Conservation (phyloP, 768 basidiomycete genomes). For the Lactifluus hygrophoroides region DNA sequence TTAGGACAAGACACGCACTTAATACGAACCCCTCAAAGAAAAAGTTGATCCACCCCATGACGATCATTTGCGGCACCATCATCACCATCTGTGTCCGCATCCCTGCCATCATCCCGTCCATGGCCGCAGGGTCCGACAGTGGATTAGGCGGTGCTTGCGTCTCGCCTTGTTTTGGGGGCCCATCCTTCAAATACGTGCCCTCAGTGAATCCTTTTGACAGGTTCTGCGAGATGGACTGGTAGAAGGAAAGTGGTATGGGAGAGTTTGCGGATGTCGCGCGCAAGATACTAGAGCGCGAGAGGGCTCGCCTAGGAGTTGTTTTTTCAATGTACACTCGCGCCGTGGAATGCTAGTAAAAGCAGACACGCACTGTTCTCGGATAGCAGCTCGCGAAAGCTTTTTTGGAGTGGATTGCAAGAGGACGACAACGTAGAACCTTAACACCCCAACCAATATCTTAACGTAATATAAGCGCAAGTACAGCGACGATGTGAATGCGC, state of each 20-base stretch:
- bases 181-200: conserved; percentile 84
- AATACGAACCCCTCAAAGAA: conserved; percentile 99
- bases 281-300: conserved; percentile 77
- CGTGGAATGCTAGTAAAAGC: not conserved
- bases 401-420: conserved; percentile 81
- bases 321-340: not conserved
- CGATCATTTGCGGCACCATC: conserved; percentile 98
- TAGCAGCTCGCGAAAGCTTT: conserved; percentile 62
- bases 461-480: not conserved
- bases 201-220: conserved; percentile 61
- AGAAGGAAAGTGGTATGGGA: conserved; percentile 66
- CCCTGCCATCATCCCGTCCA: conserved; percentile 98
- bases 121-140: conserved; percentile 78
- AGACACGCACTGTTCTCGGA: conserved; percentile 83
- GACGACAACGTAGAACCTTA: conserved; percentile 86
- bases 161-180: conserved; percentile 56
- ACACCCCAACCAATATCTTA: conserved; percentile 85
- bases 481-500: conserved; percentile 21
- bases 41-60: conserved; percentile 99
- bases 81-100: conserved; percentile 99
- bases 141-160: conserved; percentile 64
- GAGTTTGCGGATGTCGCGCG: conserved; percentile 74
- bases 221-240: conserved; percentile 65
- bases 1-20: conserved; percentile 49
- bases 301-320: conserved; percentile 47